Percentiles rank a stretch among this genome's conserved stretches.
phyloP scores from a whole-genome alignment of 2,329 filamentous ascomycete species.

The Colletotrichum sansevieriae region DNA sequence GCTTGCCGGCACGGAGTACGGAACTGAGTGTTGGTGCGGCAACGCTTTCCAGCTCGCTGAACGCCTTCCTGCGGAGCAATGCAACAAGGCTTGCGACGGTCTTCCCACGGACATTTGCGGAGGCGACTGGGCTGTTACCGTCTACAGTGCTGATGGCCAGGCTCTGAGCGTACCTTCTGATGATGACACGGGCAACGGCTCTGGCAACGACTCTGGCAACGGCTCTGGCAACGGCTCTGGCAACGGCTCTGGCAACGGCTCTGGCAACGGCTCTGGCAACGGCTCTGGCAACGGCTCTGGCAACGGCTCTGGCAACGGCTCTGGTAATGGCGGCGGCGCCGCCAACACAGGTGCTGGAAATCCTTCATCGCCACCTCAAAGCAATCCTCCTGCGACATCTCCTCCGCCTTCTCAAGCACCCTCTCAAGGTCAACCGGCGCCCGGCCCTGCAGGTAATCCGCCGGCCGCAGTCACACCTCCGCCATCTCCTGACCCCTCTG shows the following conservation, averaged over 20 bases:
- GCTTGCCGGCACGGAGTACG: slow-evolving; percentile 64
- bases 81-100: slow-evolving; percentile 37
- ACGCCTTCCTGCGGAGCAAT: slow-evolving; percentile 34
- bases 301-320: not conserved
- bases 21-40: slow-evolving; percentile 66
- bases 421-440: not conserved
- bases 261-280: not conserved
- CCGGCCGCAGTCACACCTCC: slow-evolving; percentile 3
- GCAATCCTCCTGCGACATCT: not conserved
- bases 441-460: slow-evolving; percentile 9
- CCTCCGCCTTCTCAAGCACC: slow-evolving; percentile 1
- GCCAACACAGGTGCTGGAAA: not conserved
- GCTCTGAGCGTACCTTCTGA: slow-evolving; percentile 30
- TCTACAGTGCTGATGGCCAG: slow-evolving; percentile 40
- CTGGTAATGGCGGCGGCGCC: not conserved
- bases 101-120: slow-evolving; percentile 36
- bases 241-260: slow-evolving; percentile 3
- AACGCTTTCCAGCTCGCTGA: slow-evolving; percentile 39
- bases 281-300: not conserved
- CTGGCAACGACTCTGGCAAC: not conserved
- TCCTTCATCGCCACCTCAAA: not conserved
- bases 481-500: not conserved
- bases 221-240: not conserved
- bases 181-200: slow-evolving; percentile 5
- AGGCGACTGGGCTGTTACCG: slow-evolving; percentile 40